Percentiles rank a stretch among this genome's conserved stretches.
These are phyloP conservation scores for Diaporthe amygdali DNA, from an alignment of 2,329 filamentous ascomycete genomes.

Conservation along the genomic window DNA sequence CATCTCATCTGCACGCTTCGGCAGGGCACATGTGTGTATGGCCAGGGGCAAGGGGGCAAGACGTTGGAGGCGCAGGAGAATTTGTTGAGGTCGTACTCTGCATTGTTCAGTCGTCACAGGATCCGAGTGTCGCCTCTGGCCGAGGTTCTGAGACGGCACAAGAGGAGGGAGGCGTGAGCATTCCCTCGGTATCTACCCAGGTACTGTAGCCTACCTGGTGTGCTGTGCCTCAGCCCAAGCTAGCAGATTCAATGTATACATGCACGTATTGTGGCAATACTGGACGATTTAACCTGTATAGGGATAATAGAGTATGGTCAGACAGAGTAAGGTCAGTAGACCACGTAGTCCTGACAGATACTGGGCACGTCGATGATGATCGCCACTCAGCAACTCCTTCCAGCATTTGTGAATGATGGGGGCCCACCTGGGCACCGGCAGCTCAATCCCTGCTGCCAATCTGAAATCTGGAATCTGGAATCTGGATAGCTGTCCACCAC, in stretches of 20 bases:
- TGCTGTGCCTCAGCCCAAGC: neutral
- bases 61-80: neutral
- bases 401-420: no score
- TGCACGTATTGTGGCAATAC: no score
- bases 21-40: neutral
- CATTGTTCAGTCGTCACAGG: neutral
- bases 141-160: slow-evolving; percentile 5
- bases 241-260: neutral
- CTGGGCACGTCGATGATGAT: neutral
- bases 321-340: no score
- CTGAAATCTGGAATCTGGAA: no score
- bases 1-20: neutral
- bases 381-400: no score
- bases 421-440: neutral
- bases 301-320: no score
- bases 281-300: no score
- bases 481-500: neutral
- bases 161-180: neutral
- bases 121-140: neutral
- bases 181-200: neutral
- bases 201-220: no score
- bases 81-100: slow-evolving; percentile 7
- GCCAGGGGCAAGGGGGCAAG: neutral
- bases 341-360: neutral
- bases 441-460: neutral